Evolutionary conservation across 164 flowering plant species (phyloP), one percentile per base, ranked within the genome.

Genomic region (Berberis vulgaris): DNA sequence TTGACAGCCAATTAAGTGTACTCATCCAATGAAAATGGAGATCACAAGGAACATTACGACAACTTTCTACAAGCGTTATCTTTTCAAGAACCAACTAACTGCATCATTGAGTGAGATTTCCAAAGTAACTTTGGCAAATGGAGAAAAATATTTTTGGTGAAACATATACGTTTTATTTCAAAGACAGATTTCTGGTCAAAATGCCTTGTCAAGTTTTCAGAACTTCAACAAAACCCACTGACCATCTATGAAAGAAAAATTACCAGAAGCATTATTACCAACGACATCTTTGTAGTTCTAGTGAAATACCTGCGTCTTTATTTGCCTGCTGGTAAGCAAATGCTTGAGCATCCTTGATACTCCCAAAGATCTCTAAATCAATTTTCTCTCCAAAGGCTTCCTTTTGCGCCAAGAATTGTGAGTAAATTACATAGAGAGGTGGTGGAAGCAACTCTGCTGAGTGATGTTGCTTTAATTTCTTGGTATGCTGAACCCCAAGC

Each of bases 341-440:
- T 65, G 81, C 73, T 72, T 86, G 96, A 66, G 99, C 97, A 70
- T 95, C 99, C 74, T 88, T 91, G 69, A 88, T 43, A 65, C 93
- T 95, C 70, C 99, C 99, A 2, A 81, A 62, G 45, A 95, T 81
- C 71, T 95, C 97, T 73, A 95, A 54, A 61, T 95, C 97, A 68
- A 95, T 83, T 47, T 73, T 69, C 74, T 91, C 99, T 44, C 83
- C 92, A 78, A 95, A 91, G n/a, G 99, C 97, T 75, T 95, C 99
- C 73, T 89, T 95, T 66, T 89, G 97, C 26, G 97, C 96, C 72
- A 83, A 42, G 46, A 95, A 74, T 77, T 95, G 98, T 5, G 99
- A 91, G 78, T 84, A 91, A 26, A 91, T 76, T 55, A 95, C 84
- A 73, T 84, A 95, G 2, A 95, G 87, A 49, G 98, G 91, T 57